These are phyloP conservation scores for Neonectria magnoliae DNA, from an alignment of 2,329 filamentous ascomycete species.

Conservation along the genomic window DNA sequence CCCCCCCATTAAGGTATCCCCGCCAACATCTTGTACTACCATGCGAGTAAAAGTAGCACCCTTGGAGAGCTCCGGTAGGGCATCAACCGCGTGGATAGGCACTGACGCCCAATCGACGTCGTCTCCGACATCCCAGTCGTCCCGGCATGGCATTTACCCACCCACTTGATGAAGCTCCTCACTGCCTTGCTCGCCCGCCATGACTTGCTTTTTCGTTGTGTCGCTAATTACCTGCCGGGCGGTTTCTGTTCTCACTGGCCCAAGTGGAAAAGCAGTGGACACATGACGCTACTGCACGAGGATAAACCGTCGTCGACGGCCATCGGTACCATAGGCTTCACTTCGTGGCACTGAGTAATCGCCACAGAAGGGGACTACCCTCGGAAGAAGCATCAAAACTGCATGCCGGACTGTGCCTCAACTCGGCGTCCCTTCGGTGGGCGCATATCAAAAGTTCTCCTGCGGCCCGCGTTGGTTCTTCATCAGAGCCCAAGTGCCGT, in stretches of 20 bases:
- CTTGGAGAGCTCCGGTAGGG: slow-evolving; percentile 25
- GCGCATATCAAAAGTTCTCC: slow-evolving; percentile 5
- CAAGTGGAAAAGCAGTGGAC: slow-evolving; percentile 18
- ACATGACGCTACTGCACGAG: slow-evolving; percentile 41
- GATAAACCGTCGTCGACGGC: slow-evolving; percentile 19
- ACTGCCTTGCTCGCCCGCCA: slow-evolving; percentile 25
- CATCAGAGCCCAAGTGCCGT: slow-evolving; percentile 21
- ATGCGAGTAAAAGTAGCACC: not conserved
- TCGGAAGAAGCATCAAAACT: not conserved
- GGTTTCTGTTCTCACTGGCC: slow-evolving; percentile 32
- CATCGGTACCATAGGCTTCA: not conserved
- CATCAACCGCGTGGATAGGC: slow-evolving; percentile 28
- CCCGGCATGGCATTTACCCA: slow-evolving; percentile 29
- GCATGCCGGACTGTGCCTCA: not conserved
- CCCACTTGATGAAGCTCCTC: slow-evolving; percentile 17
- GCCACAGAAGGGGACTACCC: not conserved
- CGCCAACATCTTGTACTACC: slow-evolving; percentile 7
- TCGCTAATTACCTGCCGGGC: slow-evolving; percentile 29
- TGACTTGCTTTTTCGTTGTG: slow-evolving; percentile 28
- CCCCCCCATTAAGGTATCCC: slow-evolving; percentile 14
- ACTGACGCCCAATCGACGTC: slow-evolving; percentile 30
- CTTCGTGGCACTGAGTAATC: slow-evolving; percentile 13
- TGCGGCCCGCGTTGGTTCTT: slow-evolving; percentile 10
- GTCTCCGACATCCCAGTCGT: slow-evolving; percentile 21
- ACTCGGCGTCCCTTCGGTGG: slow-evolving; percentile 2